These are phyloP conservation scores for Ceratobasidium sp. DNA, from an alignment of 1,284 basidiomycete genomes.

Conservation along the genomic window DNA sequence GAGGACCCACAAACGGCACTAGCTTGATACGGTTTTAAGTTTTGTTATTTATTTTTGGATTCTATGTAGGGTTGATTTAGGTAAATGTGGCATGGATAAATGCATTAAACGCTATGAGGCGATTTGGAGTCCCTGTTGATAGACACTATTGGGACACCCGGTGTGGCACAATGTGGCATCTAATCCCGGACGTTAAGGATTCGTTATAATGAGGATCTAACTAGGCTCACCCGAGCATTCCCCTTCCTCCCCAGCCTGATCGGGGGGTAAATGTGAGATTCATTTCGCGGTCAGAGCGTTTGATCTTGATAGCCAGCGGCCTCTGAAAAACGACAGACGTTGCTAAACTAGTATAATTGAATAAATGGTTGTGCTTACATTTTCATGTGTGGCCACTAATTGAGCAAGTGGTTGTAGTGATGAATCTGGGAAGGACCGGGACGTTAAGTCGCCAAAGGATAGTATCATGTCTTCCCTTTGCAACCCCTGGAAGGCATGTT, in stretches of 20 bases:
- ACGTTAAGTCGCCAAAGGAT: slow-evolving; percentile 77
- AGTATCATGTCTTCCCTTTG: slow-evolving; percentile 77
- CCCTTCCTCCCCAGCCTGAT: slow-evolving; percentile 81
- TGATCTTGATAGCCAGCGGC: slow-evolving; percentile 63
- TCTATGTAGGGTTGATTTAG: too few species aligned
- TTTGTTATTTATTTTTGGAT: too few species aligned
- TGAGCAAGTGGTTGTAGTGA: slow-evolving; percentile 77
- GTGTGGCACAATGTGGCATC: slow-evolving; percentile 54
- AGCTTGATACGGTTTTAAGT: too few species aligned
- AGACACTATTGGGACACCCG: background rate
- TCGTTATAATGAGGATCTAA: background rate
- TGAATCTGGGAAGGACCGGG: slow-evolving; percentile 64
- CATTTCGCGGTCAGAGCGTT: slow-evolving; percentile 58
- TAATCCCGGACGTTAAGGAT: slow-evolving; percentile 53
- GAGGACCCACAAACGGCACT: too few species aligned
- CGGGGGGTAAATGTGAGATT: slow-evolving; percentile 68
- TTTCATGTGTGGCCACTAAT: slow-evolving; percentile 79
- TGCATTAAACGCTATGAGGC: too few species aligned
- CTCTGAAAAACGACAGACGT: slow-evolving; percentile 61
- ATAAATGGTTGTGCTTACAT: slow-evolving; percentile 65
- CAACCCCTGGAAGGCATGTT: slow-evolving; percentile 68
- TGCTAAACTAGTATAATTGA: slow-evolving; percentile 54
- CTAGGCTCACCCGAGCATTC: slow-evolving; percentile 78
- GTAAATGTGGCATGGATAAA: too few species aligned
- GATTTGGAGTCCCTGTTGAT: too few species aligned